Evolutionary conservation across 2,329 filamentous ascomycete genomes (phyloP).

Genomic region (Pezicula neosporulosa): DNA sequence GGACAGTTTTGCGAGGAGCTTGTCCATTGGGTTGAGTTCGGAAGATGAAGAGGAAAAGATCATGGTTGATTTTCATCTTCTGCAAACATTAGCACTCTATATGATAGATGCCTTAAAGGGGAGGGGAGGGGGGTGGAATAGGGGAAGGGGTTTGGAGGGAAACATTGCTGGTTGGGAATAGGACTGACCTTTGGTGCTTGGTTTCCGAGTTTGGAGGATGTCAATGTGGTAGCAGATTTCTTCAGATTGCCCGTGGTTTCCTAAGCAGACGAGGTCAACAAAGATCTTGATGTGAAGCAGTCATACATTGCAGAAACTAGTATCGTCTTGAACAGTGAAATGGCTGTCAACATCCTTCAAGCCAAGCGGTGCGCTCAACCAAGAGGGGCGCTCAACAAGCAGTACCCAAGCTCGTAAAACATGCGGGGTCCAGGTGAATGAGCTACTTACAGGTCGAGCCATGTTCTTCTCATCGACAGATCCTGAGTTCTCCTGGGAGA

Average conservation of each 20-base stretch:
- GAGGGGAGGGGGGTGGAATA: too few relatives aligned
- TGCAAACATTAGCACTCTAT: constrained; percentile 29
- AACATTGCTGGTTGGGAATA: neutral
- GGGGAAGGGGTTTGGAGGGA: neutral
- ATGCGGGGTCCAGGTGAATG: too few relatives aligned
- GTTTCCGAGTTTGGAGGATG: constrained; percentile 53
- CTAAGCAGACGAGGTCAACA: constrained; percentile 7
- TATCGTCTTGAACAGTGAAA: neutral
- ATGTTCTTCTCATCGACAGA: constrained; percentile 16
- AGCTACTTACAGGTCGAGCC: constrained; percentile 29
- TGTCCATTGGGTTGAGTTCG: constrained; percentile 60
- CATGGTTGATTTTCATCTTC: constrained; percentile 47
- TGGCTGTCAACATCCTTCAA: neutral
- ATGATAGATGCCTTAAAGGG: neutral
- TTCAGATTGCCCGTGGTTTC: constrained; percentile 23
- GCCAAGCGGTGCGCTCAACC: too few relatives aligned
- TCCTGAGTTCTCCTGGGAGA: constrained; percentile 33
- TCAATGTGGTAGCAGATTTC: constrained; percentile 39
- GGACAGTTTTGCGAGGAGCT: constrained; percentile 68
- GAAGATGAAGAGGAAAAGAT: constrained; percentile 29
- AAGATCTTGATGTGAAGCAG: neutral
- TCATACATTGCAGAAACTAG: too few relatives aligned
- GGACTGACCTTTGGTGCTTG: constrained; percentile 49
- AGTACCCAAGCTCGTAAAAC: too few relatives aligned
- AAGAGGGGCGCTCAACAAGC: too few relatives aligned